These are phyloP conservation scores for Sporothrix sp. DNA, from an alignment of 2,329 filamentous ascomycete species.

Conservation along the genomic window DNA sequence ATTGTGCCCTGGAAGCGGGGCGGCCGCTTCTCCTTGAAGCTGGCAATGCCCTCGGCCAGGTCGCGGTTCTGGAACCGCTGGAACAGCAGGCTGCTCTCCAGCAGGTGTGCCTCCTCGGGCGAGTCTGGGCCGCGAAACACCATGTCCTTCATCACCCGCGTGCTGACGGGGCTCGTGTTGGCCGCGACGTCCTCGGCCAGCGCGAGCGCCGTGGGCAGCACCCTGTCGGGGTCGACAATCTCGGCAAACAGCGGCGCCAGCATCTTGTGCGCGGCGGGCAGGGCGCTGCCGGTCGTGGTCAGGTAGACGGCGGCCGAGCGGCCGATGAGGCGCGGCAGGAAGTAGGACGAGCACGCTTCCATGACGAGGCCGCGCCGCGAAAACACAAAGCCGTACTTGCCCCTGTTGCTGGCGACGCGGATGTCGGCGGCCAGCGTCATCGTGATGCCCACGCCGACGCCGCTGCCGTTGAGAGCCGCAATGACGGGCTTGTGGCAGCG, in stretches of 20 bases:
- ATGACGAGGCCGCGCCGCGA: constrained; percentile 58
- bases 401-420: constrained; percentile 42
- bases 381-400: constrained; percentile 68
- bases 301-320: constrained; percentile 53
- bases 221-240: constrained; percentile 47
- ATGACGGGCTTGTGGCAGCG: constrained; percentile 49
- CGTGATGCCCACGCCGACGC: constrained; percentile 52
- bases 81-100: constrained; percentile 57
- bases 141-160: constrained; percentile 60
- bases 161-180: constrained; percentile 56
- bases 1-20: constrained; percentile 45
- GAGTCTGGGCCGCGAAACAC: constrained; percentile 51
- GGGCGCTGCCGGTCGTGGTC: constrained; percentile 56
- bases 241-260: constrained; percentile 57
- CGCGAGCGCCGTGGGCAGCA: constrained; percentile 51
- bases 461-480: constrained; percentile 48
- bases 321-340: constrained; percentile 61
- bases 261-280: constrained; percentile 39
- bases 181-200: constrained; percentile 56
- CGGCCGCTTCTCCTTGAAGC: constrained; percentile 60
- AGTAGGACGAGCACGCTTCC: constrained; percentile 63
- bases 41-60: constrained; percentile 55
- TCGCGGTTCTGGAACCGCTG: constrained; percentile 50
- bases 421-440: constrained; percentile 49
- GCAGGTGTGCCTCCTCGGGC: constrained; percentile 59